Base-by-base conservation (phyloP, 2,329 filamentous ascomycete genomes). In the Colletotrichum tanaceti region DNA sequence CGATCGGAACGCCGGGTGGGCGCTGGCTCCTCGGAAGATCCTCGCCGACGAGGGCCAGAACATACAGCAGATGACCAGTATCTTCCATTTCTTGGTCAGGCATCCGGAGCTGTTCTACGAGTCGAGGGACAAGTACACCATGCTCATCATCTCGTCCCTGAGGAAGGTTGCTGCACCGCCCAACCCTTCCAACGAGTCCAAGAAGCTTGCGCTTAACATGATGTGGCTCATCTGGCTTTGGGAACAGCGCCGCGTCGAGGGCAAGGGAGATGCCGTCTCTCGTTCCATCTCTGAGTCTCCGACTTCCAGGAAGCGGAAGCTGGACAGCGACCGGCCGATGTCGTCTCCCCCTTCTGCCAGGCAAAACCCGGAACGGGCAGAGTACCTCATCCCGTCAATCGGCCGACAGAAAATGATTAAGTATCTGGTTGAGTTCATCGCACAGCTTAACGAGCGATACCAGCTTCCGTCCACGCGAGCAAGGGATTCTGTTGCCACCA, bases 31-130 rank as follows among this genome's bases (percentile, higher is more conserved):
- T 38, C 89, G 95, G 49, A 93, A 94, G 62, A 97, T 99, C 35
- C 82, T 99, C 24, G 91, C 93, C 4, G 97, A 99, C 77, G 96
- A 99, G 79, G 94, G 93, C 32, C 93, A 96, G 71, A 99, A 99
- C 74, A 86, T 95, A 54, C 94, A 97, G 79, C 96, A 98, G 80
- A 91, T 98, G 82, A 97, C 94, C 61, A 96, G 92, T 81, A 98
- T 99, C 74, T 98, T 98, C 83, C 92, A 98, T 75, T 99, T 99
- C 80, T 85, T 99, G 41, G 95, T 98, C 43, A 89, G 93, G 65
- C 95, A 99, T 77, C 92, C 94, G 0, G 91, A 96, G 74, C 83
- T 99, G 5, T 99, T 99, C 81, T 99, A 97, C 73, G 95, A 98
- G 71, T 94, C 93, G 1, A 87, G 96, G 63, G 96, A 99, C 72